These are phyloP conservation scores for Penicillium sp. DNA, from an alignment of 2,329 filamentous ascomycete species.

Conservation along the genomic window DNA sequence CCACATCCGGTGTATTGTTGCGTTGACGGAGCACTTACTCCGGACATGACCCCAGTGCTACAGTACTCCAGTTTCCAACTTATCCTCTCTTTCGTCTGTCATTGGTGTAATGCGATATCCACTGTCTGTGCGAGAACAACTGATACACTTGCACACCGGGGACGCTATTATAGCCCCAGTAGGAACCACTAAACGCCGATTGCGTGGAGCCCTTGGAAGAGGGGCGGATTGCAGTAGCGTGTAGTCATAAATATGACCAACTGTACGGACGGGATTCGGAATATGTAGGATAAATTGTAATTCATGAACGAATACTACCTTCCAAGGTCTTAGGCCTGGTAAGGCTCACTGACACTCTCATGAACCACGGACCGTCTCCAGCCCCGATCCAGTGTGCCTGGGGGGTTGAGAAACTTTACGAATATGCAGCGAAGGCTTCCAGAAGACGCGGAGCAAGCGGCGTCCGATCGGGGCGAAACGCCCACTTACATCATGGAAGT, in stretches of 20 bases:
- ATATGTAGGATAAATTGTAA: background rate
- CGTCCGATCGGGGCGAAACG: background rate
- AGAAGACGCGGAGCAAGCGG: constrained; percentile 21
- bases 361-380: background rate
- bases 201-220: background rate
- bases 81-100: background rate
- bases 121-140: constrained; percentile 2
- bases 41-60: background rate
- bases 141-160: background rate
- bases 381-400: background rate
- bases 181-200: background rate
- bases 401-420: background rate
- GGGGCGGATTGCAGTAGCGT: background rate
- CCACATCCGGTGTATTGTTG: background rate
- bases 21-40: background rate
- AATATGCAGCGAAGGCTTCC: constrained; percentile 36
- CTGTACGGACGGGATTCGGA: background rate
- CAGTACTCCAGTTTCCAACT: background rate
- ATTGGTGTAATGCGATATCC: background rate
- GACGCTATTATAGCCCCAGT: background rate
- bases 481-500: constrained; percentile 3
- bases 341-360: background rate
- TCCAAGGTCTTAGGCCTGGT: no score
- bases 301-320: background rate
- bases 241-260: background rate